phyloP scores from a whole-genome alignment of 1,284 basidiomycete genomes.

The Boletus smithii region DNA sequence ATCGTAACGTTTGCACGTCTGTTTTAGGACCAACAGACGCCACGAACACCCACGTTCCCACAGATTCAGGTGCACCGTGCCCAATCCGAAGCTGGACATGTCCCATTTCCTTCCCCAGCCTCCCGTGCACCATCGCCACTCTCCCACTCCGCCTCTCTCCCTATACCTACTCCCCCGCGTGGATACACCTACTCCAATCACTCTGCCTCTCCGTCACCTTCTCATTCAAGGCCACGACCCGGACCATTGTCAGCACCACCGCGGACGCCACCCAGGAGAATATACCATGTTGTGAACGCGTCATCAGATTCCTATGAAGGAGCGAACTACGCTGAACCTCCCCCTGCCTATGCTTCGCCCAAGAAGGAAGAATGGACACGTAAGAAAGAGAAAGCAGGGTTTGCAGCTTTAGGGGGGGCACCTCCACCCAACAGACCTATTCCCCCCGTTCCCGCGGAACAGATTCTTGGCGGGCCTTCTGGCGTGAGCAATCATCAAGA shows the following conservation, averaged over 20 bases:
- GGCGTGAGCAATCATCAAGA: background rate
- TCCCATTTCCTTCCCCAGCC: conserved; percentile 10
- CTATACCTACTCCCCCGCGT: conserved; percentile 16
- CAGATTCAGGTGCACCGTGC: conserved; percentile 27
- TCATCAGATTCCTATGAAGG: conserved; percentile 29
- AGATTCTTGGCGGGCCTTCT: conserved; percentile 9
- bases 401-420: background rate
- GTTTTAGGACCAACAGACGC: conserved; percentile 16
- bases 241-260: conserved; percentile 20
- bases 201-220: conserved; percentile 15
- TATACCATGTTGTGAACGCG: conserved; percentile 41
- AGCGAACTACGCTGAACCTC: conserved; percentile 33
- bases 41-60: conserved; percentile 18
- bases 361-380: conserved; percentile 4
- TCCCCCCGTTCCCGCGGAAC: conserved; percentile 16
- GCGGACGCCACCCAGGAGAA: conserved; percentile 35
- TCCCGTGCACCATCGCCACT: conserved; percentile 25
- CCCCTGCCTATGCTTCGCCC: conserved; percentile 42
- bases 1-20: background rate
- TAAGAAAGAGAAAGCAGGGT: conserved; percentile 23
- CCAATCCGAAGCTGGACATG: conserved; percentile 20
- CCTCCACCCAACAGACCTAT: conserved; percentile 20
- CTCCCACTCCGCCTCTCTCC: conserved; percentile 25
- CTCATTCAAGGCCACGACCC: too few species aligned
- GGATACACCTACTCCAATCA: conserved; percentile 16